Evolutionary conservation across 2,329 filamentous ascomycete species (phyloP), one percentile per base, ranked within the genome.

Genomic region (Fusarium irregulare): DNA sequence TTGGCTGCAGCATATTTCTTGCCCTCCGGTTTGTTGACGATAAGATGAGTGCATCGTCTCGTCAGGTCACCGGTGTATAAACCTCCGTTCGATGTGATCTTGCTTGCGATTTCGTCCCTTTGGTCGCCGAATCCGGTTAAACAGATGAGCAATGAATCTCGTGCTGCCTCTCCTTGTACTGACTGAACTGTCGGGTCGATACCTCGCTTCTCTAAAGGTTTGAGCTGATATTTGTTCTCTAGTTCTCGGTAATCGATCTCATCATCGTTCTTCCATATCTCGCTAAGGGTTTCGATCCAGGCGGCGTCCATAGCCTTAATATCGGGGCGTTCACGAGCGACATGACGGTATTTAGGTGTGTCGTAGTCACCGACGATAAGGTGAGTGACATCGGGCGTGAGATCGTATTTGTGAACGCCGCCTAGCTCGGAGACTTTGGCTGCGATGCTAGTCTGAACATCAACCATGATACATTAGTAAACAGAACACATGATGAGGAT

Each of bases 301-400:
- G 88, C 87, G n/a, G 91, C 88, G 45, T 88, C 88, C 82, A 99
- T 90, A 51, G 94, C 91, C 77, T 89, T 90, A 76, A 99, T 91
- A 76, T 99, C 96, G 49, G 91, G 89, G 55, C 96, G 88, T 78
- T 95, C 92, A 77, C 91, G 93, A 56, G 95, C 96, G 76, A 98
- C 95, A 84, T 97, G 97, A 79, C 91, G 92, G 81, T 99, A 99
- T 80, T 99, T 99, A 51, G 92, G 89, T 1, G 95, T 98, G 78
- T 95, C 89, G 75, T 93, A 92, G 75, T 92, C 91, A 78, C 94
- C 96, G 66, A 97, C 93, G 68, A 99, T 88, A 48, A 99, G 89
- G 82, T 99, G 96, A 7, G 96, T 98, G 49, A 97, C 93, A 79
- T 98, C 93, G 60, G 92, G 93, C n/a, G 94, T 98, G 46, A 99